These are phyloP conservation scores for Rhynchospora tenuis DNA, from an alignment of 176 grass and related monocot genomes.

Conservation along the genomic window DNA sequence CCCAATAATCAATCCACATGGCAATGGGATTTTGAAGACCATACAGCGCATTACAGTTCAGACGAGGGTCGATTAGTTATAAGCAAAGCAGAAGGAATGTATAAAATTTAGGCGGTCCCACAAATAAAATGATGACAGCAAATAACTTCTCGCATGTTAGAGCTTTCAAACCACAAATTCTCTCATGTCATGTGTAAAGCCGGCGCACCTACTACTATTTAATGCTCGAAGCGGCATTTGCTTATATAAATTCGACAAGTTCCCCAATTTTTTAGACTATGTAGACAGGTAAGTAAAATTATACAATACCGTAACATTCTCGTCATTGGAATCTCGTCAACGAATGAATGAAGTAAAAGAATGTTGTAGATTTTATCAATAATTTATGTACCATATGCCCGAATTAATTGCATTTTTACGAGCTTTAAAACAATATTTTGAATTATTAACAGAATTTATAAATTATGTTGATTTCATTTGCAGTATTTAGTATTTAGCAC, in stretches of 20 bases:
- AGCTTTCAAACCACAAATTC: neutral
- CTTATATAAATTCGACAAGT: neutral
- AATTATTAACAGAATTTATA: too few relatives aligned
- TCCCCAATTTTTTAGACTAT: neutral
- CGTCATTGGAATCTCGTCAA: too few relatives aligned
- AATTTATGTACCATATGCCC: too few relatives aligned
- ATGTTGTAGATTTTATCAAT: too few relatives aligned
- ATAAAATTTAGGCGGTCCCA: neutral
- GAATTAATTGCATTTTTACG: too few relatives aligned
- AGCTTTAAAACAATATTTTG: too few relatives aligned
- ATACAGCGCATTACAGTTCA: conserved; percentile 5
- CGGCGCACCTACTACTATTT: conserved; percentile 13
- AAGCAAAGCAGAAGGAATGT: neutral
- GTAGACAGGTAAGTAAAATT: neutral
- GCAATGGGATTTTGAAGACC: conserved; percentile 1
- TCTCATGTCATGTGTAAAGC: neutral
- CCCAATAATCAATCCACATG: conserved; percentile 9
- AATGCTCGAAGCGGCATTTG: neutral
- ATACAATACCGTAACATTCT: too few relatives aligned
- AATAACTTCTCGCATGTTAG: conserved; percentile 18
- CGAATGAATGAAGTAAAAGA: too few relatives aligned
- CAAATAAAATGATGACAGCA: conserved; percentile 11
- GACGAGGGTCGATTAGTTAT: neutral
- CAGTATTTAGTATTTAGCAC: too few relatives aligned
- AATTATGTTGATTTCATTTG: too few relatives aligned